These are phyloP conservation scores for Chaetomium tenue DNA, from an alignment of 495 filamentous ascomycete species.

Conservation along the genomic window DNA sequence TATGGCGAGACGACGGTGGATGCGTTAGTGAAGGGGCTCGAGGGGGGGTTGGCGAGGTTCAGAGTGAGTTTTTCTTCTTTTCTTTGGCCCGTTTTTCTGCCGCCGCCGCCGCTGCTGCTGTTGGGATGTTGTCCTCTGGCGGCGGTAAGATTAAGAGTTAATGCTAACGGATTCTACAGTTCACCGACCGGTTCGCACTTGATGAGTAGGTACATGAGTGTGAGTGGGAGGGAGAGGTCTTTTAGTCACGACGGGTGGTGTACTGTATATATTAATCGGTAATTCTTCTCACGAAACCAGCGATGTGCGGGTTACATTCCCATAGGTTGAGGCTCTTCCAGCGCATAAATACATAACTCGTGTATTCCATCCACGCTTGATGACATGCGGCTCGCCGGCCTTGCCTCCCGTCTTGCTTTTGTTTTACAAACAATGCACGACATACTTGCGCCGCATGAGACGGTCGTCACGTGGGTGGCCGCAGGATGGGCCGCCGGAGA, in stretches of 20 bases:
- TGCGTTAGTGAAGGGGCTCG: conserved; percentile 47
- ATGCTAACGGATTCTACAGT: conserved; percentile 25
- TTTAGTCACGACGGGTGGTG: not conserved
- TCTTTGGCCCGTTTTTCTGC: not conserved
- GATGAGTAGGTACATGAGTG: conserved; percentile 34
- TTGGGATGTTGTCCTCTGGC: no score
- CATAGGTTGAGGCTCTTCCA: not conserved
- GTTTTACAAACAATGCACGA: conserved; percentile 38
- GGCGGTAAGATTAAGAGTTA: not conserved
- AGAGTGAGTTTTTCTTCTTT: conserved; percentile 50
- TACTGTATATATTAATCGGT: not conserved
- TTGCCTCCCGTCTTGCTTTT: not conserved
- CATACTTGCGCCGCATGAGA: conserved; percentile 41
- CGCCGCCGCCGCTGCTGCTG: no score
- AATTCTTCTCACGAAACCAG: not conserved
- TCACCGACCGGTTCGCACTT: conserved; percentile 55
- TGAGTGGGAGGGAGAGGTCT: not conserved
- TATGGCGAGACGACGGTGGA: conserved; percentile 41
- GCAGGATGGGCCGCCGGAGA: conserved; percentile 29
- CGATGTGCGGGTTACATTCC: not conserved
- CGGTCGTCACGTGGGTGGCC: conserved; percentile 38
- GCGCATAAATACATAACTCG: not conserved
- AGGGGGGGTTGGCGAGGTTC: conserved; percentile 62
- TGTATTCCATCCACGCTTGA: not conserved
- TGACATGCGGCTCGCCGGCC: not conserved